Percentiles rank a stretch among this genome's conserved stretches.
These are phyloP conservation scores for Acmispon strigosus DNA, from an alignment of 306 rosid species.

Conservation along the genomic window DNA sequence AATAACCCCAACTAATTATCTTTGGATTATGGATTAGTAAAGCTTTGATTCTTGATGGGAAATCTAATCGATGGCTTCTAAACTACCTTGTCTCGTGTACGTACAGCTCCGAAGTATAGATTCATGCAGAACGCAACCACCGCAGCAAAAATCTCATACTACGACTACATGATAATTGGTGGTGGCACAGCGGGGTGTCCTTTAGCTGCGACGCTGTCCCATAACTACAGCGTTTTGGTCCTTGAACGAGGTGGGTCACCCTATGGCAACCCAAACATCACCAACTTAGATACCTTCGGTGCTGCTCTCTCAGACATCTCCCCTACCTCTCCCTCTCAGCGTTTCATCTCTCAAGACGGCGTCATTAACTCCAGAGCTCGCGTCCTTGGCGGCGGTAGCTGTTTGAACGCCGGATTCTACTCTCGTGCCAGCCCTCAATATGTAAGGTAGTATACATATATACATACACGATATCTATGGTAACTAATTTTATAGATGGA, in stretches of 20 bases:
- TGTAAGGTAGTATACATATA: no score
- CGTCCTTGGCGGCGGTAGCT: constrained; percentile 69
- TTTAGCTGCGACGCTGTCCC: constrained; percentile 69
- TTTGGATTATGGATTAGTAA: no score
- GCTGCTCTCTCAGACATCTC: constrained; percentile 53
- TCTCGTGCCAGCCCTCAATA: constrained; percentile 50
- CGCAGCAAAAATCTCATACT: constrained; percentile 43
- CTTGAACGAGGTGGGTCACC: constrained; percentile 82
- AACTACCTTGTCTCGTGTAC: not conserved
- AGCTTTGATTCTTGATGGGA: no score
- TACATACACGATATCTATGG: no score
- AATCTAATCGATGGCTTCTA: no score
- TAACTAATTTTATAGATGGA: no score
- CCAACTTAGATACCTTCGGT: constrained; percentile 51
- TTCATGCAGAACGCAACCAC: constrained; percentile 49
- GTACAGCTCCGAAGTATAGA: constrained; percentile 37
- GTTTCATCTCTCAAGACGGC: constrained; percentile 75
- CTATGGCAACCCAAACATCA: constrained; percentile 63
- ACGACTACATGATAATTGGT: constrained; percentile 72
- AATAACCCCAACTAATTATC: no score
- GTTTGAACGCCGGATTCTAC: constrained; percentile 77
- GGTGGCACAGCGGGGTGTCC: constrained; percentile 92
- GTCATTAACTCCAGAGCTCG: constrained; percentile 73
- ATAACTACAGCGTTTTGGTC: constrained; percentile 57
- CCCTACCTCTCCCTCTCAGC: constrained; percentile 66